These are phyloP conservation scores for Apophysomyces ossiformis DNA, from an alignment of 371 early-diverging fungal species.

Conservation along the genomic window DNA sequence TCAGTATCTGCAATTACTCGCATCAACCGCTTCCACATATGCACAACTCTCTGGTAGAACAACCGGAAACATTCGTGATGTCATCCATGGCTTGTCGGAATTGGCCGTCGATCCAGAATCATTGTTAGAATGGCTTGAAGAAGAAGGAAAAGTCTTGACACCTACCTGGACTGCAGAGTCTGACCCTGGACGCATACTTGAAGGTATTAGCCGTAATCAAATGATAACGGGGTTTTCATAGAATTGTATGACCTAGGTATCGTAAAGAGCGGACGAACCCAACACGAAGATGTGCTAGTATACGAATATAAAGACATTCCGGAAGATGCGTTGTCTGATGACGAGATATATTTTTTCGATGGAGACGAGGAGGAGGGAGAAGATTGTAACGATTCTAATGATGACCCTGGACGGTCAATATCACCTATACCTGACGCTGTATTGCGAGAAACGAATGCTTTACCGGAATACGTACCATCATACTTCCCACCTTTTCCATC, in stretches of 20 bases:
- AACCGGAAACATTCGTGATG: slow-evolving; percentile 37
- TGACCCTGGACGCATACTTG: slow-evolving; percentile 50
- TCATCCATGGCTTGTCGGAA: slow-evolving; percentile 38
- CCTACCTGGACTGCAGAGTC: slow-evolving; percentile 52
- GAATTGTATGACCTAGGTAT: slow-evolving; percentile 5
- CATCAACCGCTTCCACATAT: slow-evolving; percentile 41
- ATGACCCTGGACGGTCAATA: background rate
- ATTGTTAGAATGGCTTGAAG: slow-evolving; percentile 43
- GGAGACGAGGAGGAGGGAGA: slow-evolving; percentile 22
- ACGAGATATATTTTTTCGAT: slow-evolving; percentile 11
- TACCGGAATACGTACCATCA: slow-evolving; percentile 45
- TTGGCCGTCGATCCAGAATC: slow-evolving; percentile 31
- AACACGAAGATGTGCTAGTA: slow-evolving; percentile 20
- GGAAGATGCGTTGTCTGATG: slow-evolving; percentile 9
- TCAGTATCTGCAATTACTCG: slow-evolving; percentile 46
- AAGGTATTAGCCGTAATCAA: slow-evolving; percentile 32
- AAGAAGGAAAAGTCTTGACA: slow-evolving; percentile 47
- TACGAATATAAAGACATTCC: slow-evolving; percentile 22
- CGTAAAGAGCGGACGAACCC: slow-evolving; percentile 15
- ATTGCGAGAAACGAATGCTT: slow-evolving; percentile 14
- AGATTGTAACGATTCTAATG: slow-evolving; percentile 12
- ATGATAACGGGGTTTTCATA: background rate
- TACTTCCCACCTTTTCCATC: slow-evolving; percentile 53
- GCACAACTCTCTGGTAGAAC: slow-evolving; percentile 50
- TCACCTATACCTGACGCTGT: slow-evolving; percentile 1